phyloP scores from a whole-genome alignment of 768 basidiomycete genomes.

The Suillus hirtellus region DNA sequence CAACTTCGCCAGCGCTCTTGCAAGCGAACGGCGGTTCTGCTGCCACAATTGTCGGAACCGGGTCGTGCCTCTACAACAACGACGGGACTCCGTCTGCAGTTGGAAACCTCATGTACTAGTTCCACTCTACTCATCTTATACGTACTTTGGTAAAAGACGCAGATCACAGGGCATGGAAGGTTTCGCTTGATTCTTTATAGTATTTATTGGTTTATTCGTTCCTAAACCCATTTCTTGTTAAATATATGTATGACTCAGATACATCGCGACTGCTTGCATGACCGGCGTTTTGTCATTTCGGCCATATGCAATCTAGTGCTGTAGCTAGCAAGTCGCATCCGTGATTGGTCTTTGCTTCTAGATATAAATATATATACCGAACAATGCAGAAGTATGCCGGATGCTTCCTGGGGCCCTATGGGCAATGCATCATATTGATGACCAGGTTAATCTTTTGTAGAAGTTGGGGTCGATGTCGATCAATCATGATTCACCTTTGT shows the following conservation, averaged over 20 bases:
- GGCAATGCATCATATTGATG: neutral
- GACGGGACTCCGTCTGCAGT: constrained; percentile 27
- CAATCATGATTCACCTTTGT: neutral
- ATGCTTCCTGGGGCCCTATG: neutral
- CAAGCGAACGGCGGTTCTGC: constrained; percentile 20
- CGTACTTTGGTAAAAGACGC: neutral
- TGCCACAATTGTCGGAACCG: constrained; percentile 23
- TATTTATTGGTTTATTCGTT: neutral
- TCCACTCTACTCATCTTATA: neutral
- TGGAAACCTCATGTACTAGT: constrained; percentile 25
- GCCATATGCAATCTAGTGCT: neutral
- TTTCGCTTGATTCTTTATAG: neutral
- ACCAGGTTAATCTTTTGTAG: neutral
- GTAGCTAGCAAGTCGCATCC: neutral
- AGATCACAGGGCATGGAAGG: neutral
- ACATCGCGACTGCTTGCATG: neutral
- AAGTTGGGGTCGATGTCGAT: neutral
- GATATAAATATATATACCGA: neutral
- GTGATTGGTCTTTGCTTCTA: neutral
- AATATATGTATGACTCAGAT: neutral
- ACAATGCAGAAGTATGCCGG: neutral
- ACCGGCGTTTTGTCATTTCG: neutral
- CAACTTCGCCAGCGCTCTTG: constrained; percentile 32
- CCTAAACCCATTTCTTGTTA: neutral
- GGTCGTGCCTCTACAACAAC: constrained; percentile 36